Conservation (phyloP, 495 filamentous ascomycete genomes). For the Hypoxylon trugodes region DNA sequence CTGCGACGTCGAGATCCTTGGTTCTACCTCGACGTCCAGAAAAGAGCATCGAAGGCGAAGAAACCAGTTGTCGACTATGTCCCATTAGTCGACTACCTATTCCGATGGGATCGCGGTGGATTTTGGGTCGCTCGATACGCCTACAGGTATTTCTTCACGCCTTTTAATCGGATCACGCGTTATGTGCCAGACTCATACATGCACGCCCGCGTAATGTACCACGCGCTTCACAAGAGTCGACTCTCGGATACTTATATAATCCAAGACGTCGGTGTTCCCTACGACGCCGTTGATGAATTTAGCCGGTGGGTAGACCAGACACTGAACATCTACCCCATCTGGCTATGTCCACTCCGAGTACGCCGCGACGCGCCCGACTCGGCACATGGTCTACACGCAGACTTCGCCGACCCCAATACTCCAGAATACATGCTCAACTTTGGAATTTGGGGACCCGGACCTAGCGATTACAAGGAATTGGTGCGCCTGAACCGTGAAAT, state of each 20-base stretch:
- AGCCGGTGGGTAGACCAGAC: conserved; percentile 47
- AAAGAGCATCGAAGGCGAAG: conserved; percentile 15
- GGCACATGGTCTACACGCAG: conserved; percentile 48
- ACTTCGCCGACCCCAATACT: conserved; percentile 41
- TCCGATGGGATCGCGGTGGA: conserved; percentile 68
- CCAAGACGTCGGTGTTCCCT: conserved; percentile 64
- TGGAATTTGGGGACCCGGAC: conserved; percentile 57
- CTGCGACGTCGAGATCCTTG: conserved; percentile 56
- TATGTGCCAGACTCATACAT: conserved; percentile 61
- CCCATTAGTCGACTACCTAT: conserved; percentile 64
- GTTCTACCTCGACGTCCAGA: conserved; percentile 61
- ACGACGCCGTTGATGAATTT: conserved; percentile 50
- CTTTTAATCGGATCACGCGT: conserved; percentile 62
- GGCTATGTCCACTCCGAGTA: conserved; percentile 63
- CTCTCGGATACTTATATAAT: conserved; percentile 57
- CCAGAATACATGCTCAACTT: conserved; percentile 54
- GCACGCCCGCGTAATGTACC: conserved; percentile 67
- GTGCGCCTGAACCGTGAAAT: conserved; percentile 64
- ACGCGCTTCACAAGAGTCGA: conserved; percentile 60
- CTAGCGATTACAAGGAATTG: conserved; percentile 40
- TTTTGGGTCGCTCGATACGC: conserved; percentile 66
- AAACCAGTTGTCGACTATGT: conserved; percentile 43
- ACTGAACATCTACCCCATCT: conserved; percentile 61
- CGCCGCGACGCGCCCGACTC: conserved; percentile 47
- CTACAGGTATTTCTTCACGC: conserved; percentile 59